Conservation (phyloP, 2,329 filamentous ascomycete genomes). For the Ascochyta fabae region DNA sequence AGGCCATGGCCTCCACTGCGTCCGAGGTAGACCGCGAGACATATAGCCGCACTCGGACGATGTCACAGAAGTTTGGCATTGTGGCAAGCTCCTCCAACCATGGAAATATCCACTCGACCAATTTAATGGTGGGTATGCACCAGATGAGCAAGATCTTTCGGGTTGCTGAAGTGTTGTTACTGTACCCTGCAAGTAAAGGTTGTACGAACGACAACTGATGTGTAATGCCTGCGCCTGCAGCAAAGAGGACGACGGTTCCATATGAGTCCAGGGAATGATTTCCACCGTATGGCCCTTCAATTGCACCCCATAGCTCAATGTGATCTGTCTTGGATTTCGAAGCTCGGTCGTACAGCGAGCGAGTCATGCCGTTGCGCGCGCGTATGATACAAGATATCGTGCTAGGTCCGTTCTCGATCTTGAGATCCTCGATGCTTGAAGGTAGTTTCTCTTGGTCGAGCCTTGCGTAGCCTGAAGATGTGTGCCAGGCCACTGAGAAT, state of each 20-base stretch:
- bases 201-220: slow-evolving; percentile 87
- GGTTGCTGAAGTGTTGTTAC: slow-evolving; percentile 74
- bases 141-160: slow-evolving; percentile 81
- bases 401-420: slow-evolving; percentile 52
- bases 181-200: slow-evolving; percentile 60
- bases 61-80: slow-evolving; percentile 76
- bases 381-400: slow-evolving; percentile 74
- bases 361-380: slow-evolving; percentile 83
- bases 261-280: slow-evolving; percentile 81
- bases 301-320: slow-evolving; percentile 69
- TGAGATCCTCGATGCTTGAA: slow-evolving; percentile 49
- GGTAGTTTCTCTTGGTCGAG: slow-evolving; percentile 13
- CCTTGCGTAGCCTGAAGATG: slow-evolving; percentile 54
- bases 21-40: slow-evolving; percentile 82
- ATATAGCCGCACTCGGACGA: slow-evolving; percentile 85
- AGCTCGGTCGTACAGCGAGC: slow-evolving; percentile 74
- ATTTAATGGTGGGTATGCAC: slow-evolving; percentile 83
- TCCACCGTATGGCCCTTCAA: slow-evolving; percentile 86
- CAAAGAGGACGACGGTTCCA: slow-evolving; percentile 85
- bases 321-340: slow-evolving; percentile 54
- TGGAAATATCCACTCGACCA: slow-evolving; percentile 86
- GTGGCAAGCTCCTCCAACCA: slow-evolving; percentile 83
- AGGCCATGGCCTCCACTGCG: slow-evolving; percentile 66
- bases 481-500: slow-evolving; percentile 77
- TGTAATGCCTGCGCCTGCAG: slow-evolving; percentile 89